Conservation (phyloP, 306 rosid species). For the Heteromeles arbutifolia region DNA sequence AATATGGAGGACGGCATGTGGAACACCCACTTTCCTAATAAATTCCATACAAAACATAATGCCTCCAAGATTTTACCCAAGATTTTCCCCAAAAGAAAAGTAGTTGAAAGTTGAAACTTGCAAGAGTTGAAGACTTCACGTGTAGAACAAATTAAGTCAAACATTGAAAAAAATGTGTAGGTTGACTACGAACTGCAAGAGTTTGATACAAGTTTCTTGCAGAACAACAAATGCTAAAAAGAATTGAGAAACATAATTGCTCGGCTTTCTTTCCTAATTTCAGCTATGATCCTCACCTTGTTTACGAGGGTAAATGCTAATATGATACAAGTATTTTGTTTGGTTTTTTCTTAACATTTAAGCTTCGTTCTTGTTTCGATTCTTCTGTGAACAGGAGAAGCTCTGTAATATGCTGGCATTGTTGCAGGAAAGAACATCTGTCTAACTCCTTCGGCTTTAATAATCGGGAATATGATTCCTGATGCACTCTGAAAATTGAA, state of each 20-base stretch:
- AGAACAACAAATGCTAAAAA: conserved; percentile 1
- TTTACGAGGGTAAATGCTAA: not conserved
- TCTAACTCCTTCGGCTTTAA: conserved; percentile 74
- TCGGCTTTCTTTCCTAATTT: not conserved
- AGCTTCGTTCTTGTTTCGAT: not conserved
- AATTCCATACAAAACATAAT: not conserved
- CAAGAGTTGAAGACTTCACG: not conserved
- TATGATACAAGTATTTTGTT: not conserved
- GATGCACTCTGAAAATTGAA: conserved; percentile 52
- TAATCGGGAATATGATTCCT: conserved; percentile 67
- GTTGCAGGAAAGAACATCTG: conserved; percentile 75
- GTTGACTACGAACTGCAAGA: conserved; percentile 3
- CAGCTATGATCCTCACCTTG: not conserved
- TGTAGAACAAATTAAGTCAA: not conserved
- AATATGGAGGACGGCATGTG: too few species aligned
- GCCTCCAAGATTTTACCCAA: not conserved
- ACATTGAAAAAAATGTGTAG: not conserved
- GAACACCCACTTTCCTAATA: not conserved
- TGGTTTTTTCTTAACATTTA: not conserved
- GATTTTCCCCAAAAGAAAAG: not conserved
- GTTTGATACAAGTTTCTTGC: conserved; percentile 1
- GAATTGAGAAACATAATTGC: not conserved
- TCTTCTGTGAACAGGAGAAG: conserved; percentile 40
- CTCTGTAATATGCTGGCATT: conserved; percentile 72
- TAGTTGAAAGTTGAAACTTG: not conserved